Base-by-base conservation (phyloP, 192 early-diverging fungal species). In the Coemansia sp. region DNA sequence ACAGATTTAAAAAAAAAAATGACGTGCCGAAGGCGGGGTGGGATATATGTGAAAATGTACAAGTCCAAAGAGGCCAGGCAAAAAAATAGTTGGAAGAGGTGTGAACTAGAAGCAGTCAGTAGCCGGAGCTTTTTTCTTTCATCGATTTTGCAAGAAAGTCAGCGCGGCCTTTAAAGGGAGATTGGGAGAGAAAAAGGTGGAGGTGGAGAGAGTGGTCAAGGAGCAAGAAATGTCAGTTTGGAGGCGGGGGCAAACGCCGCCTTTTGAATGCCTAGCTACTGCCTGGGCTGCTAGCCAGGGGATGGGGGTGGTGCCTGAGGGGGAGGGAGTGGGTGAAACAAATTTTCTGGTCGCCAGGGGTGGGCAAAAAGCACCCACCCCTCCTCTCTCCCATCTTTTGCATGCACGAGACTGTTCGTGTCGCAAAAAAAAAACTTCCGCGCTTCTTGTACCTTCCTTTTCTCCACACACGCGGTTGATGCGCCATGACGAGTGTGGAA, bases 201-300 rank as follows among this genome's bases (percentile, higher is more conserved):
- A 13, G 30, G 16, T 30, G 55, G 17, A n/a, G 28, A 17, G 55
- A 55, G 55, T 58, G 30, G 55, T 58, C 55, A 58, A 58, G 32
- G 55, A 58, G 30, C 28, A 4, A 58, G 47, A 49, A 21, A 49
- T 49, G 19, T 6, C 47, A 58, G 55, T 58, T 17, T 58, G 55
- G 30, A 32, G 55, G 55, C 30, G 30, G 30, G 55, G 52, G 55
- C 55, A 58, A 58, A 33, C 55, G 55, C 55, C 55, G 55, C 55
- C 55, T 32, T 58, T 58, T 58, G 28, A 58, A 58, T 58, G 32
- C 47, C 47, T 21, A 9, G 47, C 40, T 42, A 42, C 40, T 49
- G 19, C 47, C 47, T 52, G 55, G 30, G 55, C 55, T 58, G 28
- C 23, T 6, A 6, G 55, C 28, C 55, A 30, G 30, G 55, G 55